Percentiles rank a stretch among this genome's conserved stretches.
phyloP scores from a whole-genome alignment of 179 eudicot species.

The Silene noctiflora region DNA sequence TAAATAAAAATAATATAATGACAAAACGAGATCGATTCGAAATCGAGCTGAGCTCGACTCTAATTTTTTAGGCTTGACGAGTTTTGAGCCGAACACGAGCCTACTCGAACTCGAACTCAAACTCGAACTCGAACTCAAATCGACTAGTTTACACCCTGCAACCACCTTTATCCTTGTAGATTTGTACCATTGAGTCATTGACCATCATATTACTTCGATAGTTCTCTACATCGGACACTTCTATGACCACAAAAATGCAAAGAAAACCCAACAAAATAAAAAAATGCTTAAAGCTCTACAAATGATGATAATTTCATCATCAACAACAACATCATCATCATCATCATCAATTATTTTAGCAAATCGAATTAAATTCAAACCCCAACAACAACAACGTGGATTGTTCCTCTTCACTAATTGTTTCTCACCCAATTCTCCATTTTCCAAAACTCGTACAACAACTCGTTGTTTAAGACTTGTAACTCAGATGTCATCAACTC shows the following conservation, averaged over 20 bases:
- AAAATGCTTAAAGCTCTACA: constrained; percentile 63
- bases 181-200: no score
- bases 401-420: constrained; percentile 37
- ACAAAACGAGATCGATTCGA: no score
- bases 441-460: constrained; percentile 29
- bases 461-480: constrained; percentile 33
- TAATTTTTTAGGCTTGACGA: no score
- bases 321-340: constrained; percentile 25
- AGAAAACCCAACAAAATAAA: neutral
- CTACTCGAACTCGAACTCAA: no score
- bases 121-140: no score
- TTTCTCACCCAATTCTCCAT: constrained; percentile 23
- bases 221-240: no score
- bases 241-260: constrained; percentile 8
- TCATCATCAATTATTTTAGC: constrained; percentile 43
- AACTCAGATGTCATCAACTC: constrained; percentile 39
- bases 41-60: no score
- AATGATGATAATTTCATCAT: constrained; percentile 38
- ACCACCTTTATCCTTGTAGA: no score
- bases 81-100: no score
- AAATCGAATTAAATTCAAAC: constrained; percentile 40
- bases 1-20: no score
- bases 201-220: no score
- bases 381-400: constrained; percentile 18
- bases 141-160: no score